Base-by-base conservation (phyloP, 768 basidiomycete species). In the Tulasnella sp. region DNA sequence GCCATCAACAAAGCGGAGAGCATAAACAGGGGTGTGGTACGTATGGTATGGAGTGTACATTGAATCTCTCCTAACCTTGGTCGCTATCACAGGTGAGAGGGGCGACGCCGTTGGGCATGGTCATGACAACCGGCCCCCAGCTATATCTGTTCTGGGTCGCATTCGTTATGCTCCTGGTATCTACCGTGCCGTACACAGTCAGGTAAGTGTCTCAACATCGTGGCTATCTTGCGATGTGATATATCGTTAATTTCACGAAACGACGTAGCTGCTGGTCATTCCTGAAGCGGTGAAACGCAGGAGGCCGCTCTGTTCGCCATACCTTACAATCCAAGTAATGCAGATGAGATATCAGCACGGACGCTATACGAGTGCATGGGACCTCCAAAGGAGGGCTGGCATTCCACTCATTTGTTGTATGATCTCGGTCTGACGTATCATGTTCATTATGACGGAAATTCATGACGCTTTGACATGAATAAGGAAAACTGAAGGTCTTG, bases 111-210 rank as follows among this genome's bases (percentile, higher is more conserved):
- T 27, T 65, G 9, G 64, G 64, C 17, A 61, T 65, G 3, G 24
- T 42, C 10, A 41, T 63, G n/a, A 15, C 61, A 3, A 42, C 58
- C 7, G 64, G 64, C 4, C 48, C 47, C 23, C 49, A 48, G 26
- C 27, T 60, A n/a, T 65, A 52, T 43, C 41, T 65, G 4, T 42
- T 65, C 23, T 65, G 64, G 64, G 58, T 62, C 3, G 56, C 64
- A 15, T 65, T 63, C 30, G 51, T 51, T 43, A n/a, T 56, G 3
- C 54, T 63, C 1, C 29, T 65, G 15, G 15, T 65, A n/a, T 63
- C 64, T 11, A 63, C 61, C 11, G 24, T 55, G 9, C 64, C 64
- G 23, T 65, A 65, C 44, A 34, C 55, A 26, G 48, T 65, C 47
- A 65, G 62, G 52, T 65, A 41, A 10, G 61, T 44, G 1, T 26